Evolutionary conservation across 441 rosid genomes (phyloP).

Genomic region (Erodium chrysanthum): DNA sequence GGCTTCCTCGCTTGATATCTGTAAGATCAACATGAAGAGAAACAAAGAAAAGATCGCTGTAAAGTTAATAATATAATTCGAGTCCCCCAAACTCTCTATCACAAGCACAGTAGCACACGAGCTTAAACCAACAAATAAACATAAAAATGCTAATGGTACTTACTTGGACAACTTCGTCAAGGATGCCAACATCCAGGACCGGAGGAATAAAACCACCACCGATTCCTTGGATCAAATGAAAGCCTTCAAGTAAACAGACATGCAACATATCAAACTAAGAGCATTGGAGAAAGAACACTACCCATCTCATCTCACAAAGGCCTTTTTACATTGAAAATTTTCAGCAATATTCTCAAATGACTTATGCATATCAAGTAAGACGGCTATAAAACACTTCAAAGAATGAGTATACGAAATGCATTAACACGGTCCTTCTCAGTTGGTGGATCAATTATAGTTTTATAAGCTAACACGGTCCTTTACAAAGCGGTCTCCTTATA

Average conservation of each 20-base stretch:
- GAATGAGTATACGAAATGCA: too few species aligned
- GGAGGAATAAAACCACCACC: slow-evolving; percentile 61
- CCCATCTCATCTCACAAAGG: too few species aligned
- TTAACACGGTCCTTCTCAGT: too few species aligned
- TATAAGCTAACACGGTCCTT: neutral
- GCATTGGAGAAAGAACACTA: too few species aligned
- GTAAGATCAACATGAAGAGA: slow-evolving; percentile 10
- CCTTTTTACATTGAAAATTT: too few species aligned
- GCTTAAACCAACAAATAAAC: neutral
- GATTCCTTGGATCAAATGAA: slow-evolving; percentile 58
- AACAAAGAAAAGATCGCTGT: too few species aligned
- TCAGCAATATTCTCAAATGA: too few species aligned
- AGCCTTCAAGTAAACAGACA: slow-evolving; percentile 25
- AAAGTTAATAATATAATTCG: neutral
- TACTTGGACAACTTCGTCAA: slow-evolving; percentile 31
- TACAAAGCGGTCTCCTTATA: too few species aligned
- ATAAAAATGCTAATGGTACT: neutral
- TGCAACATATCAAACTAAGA: too few species aligned
- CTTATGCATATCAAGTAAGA: neutral
- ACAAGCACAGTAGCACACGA: too few species aligned
- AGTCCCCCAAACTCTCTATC: neutral
- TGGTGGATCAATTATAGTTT: too few species aligned
- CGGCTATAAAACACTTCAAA: too few species aligned
- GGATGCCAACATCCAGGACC: slow-evolving; percentile 38
- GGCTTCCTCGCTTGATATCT: slow-evolving; percentile 77